Evolutionary conservation across 2,329 filamentous ascomycete genomes (phyloP), one percentile per base, ranked within the genome.

Genomic region (Fusarium goolgardi): DNA sequence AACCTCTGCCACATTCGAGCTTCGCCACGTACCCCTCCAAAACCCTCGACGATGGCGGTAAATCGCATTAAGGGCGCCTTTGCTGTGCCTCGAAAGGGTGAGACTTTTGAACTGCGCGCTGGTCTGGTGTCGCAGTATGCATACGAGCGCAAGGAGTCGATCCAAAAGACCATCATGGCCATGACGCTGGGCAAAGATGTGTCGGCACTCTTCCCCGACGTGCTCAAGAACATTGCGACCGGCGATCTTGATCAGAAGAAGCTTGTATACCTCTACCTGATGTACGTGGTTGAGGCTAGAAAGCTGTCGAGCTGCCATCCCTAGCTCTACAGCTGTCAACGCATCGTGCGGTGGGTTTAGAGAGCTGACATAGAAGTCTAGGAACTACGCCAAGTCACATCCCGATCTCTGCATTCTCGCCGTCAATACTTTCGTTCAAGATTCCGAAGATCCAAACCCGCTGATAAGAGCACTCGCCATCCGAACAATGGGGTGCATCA

Each of bases 111-210:
- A 85, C 84, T 99, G 81, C 91, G 96, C 79, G 93, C 95, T 69
- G 96, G 96, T 39, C 85, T 99, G 79, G 96, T 96, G 69, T 99
- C 96, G 69, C 96, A 99, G 83, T 99, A 98, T 91, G 96, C 96
- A 63, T 97, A 96, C 82, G 96, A 99, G 87, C 91, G 94, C 76
- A 99, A 99, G 81, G 96, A 99, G 84, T 92, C 96, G 25, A 99
- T 99, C 74, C 96, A 99, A 79, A 98, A 97, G 86, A 99, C 96
- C 70, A 99, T 99, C 83, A 98, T 98, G 94, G 94, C 96, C 78
- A 99, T 99, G 96, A 99, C 96, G 2, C 81, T 99, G 73, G 96
- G 96, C 79, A 99, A 99, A 81, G 96, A 99, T 82, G 96, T 99
- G 63, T 99, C 96, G 55, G 92, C 94, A 58, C 84, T 99, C 69